These are phyloP conservation scores for Exophiala sp. DNA, from an alignment of 2,329 filamentous ascomycete genomes.

Conservation along the genomic window DNA sequence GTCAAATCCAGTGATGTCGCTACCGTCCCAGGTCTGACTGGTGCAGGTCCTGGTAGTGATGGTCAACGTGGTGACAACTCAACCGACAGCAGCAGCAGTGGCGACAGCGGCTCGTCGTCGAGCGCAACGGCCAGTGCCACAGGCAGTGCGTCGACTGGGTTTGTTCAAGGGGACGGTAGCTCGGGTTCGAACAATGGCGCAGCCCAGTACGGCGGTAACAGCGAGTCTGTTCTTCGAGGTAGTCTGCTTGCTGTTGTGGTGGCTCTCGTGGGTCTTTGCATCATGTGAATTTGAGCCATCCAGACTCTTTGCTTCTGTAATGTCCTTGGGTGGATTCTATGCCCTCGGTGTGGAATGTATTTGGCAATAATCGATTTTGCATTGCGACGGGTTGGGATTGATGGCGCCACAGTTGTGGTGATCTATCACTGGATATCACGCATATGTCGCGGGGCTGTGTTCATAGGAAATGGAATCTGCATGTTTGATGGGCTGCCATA, in stretches of 20 bases:
- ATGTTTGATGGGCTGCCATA: too few species aligned
- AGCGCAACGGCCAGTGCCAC: conserved; percentile 15
- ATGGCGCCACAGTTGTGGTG: not conserved
- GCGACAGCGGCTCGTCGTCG: not conserved
- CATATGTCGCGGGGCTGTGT: too few species aligned
- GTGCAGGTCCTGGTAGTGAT: conserved; percentile 41
- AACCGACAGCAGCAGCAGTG: conserved; percentile 14
- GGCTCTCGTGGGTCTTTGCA: conserved; percentile 42
- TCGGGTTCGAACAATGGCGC: conserved; percentile 19
- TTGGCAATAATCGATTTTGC: not conserved
- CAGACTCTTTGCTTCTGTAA: not conserved
- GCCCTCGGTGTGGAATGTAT: not conserved
- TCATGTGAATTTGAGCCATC: conserved; percentile 32
- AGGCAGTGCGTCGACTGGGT: conserved; percentile 27
- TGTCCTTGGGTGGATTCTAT: not conserved
- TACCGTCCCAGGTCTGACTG: conserved; percentile 47
- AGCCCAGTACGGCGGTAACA: conserved; percentile 15
- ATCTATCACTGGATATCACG: too few species aligned
- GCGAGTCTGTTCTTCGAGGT: conserved; percentile 39
- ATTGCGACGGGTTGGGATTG: not conserved
- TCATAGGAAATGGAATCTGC: too few species aligned
- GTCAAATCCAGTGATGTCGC: conserved; percentile 37
- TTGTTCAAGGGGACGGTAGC: conserved; percentile 26
- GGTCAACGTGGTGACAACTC: conserved; percentile 31
- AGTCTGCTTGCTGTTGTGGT: conserved; percentile 45